Evolutionary conservation across 1,284 basidiomycete species (phyloP).

Genomic region (Tilletiopsis washingtonensis): DNA sequence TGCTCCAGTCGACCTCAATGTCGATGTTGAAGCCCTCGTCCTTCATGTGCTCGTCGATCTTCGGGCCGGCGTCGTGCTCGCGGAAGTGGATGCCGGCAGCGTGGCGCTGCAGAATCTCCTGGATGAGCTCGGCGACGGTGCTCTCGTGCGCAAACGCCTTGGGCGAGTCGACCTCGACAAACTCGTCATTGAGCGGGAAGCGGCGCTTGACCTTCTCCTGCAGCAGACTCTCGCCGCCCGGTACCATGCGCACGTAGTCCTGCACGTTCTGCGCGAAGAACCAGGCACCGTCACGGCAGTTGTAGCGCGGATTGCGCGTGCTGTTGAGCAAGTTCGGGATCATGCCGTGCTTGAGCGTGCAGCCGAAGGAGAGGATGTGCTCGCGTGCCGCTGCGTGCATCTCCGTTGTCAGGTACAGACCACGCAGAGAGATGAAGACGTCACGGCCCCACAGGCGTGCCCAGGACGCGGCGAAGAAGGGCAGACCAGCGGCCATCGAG

Average conservation of each 20-base stretch:
- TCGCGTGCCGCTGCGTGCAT: slow-evolving; percentile 30
- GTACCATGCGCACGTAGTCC: slow-evolving; percentile 77
- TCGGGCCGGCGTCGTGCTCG: slow-evolving; percentile 90
- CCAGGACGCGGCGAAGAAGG: slow-evolving; percentile 40
- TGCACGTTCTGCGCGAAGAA: slow-evolving; percentile 99
- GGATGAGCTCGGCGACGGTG: slow-evolving; percentile 83
- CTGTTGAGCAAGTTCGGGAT: slow-evolving; percentile 42
- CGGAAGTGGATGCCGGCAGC: slow-evolving; percentile 86
- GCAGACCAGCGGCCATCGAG: slow-evolving; percentile 41
- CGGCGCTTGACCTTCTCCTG: slow-evolving; percentile 75
- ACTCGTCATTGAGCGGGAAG: slow-evolving; percentile 86
- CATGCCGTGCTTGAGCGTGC: slow-evolving; percentile 37
- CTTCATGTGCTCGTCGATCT: slow-evolving; percentile 90
- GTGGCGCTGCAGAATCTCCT: slow-evolving; percentile 91
- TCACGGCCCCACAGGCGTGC: slow-evolving; percentile 40
- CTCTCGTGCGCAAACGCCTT: slow-evolving; percentile 53
- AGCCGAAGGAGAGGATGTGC: slow-evolving; percentile 38
- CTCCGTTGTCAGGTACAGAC: slow-evolving; percentile 39
- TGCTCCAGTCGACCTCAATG: slow-evolving; percentile 87
- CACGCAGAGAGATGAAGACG: slow-evolving; percentile 40
- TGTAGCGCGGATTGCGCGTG: slow-evolving; percentile 54
- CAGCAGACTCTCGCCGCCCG: slow-evolving; percentile 73
- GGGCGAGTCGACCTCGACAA: slow-evolving; percentile 83
- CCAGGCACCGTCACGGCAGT: slow-evolving; percentile 87
- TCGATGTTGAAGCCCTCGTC: slow-evolving; percentile 89